A percentile compares a stretch with the other conserved stretches of the same genome.
These are phyloP conservation scores for Botryosphaeria agaves DNA, from an alignment of 2,329 filamentous ascomycete species.

Conservation along the genomic window DNA sequence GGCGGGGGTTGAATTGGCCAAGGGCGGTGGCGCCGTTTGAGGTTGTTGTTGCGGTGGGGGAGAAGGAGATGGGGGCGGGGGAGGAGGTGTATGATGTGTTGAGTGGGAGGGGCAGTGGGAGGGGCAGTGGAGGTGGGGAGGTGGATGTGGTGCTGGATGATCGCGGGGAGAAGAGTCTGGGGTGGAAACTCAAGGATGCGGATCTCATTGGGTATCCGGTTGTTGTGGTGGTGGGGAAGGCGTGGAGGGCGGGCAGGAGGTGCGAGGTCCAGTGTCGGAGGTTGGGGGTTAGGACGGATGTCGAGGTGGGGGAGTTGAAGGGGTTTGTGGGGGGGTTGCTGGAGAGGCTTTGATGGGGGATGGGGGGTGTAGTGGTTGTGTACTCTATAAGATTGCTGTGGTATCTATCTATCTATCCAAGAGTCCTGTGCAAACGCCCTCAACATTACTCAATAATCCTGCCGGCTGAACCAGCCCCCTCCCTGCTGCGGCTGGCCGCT, in stretches of 20 bases:
- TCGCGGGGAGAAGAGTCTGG: slow-evolving; percentile 41
- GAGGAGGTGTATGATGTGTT: slow-evolving; percentile 45
- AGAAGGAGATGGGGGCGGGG: slow-evolving; percentile 5
- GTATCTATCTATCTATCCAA: too few species aligned
- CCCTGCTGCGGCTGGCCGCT: too few species aligned
- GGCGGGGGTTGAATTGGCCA: slow-evolving; percentile 73
- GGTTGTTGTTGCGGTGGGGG: slow-evolving; percentile 42
- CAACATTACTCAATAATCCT: too few species aligned
- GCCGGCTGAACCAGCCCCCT: too few species aligned
- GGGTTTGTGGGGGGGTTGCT: slow-evolving; percentile 31
- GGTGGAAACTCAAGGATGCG: slow-evolving; percentile 82
- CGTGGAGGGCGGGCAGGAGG: slow-evolving; percentile 37
- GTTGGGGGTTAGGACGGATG: slow-evolving; percentile 42
- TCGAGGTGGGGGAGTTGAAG: slow-evolving; percentile 33
- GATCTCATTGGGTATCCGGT: slow-evolving; percentile 81
- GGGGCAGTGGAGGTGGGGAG: slow-evolving; percentile 2
- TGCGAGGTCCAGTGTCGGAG: slow-evolving; percentile 44
- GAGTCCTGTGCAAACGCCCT: too few species aligned
- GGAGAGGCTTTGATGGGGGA: slow-evolving; percentile 34
- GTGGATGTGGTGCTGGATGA: slow-evolving; percentile 60
- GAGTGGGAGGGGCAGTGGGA: slow-evolving; percentile 5
- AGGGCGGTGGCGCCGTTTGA: slow-evolving; percentile 72
- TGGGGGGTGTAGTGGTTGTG: too few species aligned
- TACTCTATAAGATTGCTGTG: too few species aligned
- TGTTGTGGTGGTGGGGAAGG: slow-evolving; percentile 58